A percentile compares a stretch with the other conserved stretches of the same genome.
These are phyloP conservation scores for Zoysia japonica DNA, from an alignment of 176 grass and related monocot species.

Conservation along the genomic window DNA sequence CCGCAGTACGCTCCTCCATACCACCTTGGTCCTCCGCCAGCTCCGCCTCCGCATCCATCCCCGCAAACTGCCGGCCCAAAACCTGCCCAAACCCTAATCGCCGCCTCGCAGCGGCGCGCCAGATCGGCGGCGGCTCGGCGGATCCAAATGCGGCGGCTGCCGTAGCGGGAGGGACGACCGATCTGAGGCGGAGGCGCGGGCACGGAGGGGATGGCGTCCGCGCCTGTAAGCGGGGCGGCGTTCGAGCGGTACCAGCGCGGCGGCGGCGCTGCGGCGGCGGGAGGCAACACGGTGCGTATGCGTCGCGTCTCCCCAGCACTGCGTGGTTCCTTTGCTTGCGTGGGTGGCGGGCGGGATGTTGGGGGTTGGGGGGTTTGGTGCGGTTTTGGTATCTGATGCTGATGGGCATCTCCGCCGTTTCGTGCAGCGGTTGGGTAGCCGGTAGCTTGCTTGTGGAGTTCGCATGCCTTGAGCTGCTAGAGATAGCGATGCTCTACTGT, in stretches of 20 bases:
- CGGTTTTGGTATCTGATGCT: conserved; percentile 49
- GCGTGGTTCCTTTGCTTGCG: conserved; percentile 44
- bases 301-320: background rate
- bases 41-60: conserved; percentile 17
- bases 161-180: conserved; percentile 35
- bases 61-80: conserved; percentile 13
- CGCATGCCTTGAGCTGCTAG: background rate
- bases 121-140: conserved; percentile 45
- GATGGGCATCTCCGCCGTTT: conserved; percentile 27
- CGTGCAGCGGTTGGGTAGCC: conserved; percentile 1
- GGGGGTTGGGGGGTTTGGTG: conserved; percentile 28
- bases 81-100: conserved; percentile 44
- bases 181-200: conserved; percentile 43
- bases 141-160: conserved; percentile 41
- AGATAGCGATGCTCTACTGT: background rate
- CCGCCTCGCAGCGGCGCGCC: conserved; percentile 16
- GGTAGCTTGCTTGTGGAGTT: conserved; percentile 20
- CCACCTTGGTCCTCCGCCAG: background rate
- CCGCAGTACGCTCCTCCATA: conserved; percentile 11
- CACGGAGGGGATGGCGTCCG: conserved; percentile 54
- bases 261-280: conserved; percentile 25
- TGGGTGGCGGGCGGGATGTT: background rate
- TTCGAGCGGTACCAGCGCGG: conserved; percentile 63
- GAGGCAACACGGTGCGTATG: conserved; percentile 57
- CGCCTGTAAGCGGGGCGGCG: conserved; percentile 49